A percentile compares a stretch with the other conserved stretches of the same genome.
Evolutionary conservation across 1,284 basidiomycete species (phyloP).

Genomic region (Takashimella koratensis): DNA sequence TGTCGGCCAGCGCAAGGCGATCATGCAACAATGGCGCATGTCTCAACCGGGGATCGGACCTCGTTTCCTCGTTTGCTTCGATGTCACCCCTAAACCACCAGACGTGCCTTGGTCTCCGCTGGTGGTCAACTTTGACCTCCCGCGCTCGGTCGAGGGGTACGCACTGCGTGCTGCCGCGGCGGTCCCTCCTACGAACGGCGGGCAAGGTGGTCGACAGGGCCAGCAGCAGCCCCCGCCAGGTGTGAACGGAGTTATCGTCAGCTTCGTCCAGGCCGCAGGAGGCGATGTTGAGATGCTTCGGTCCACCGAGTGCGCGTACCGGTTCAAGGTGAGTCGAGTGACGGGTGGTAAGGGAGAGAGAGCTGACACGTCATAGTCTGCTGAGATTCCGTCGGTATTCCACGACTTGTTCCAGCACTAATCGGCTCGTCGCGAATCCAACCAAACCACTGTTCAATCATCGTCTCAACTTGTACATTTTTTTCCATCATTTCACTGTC

Average conservation of each 20-base stretch:
- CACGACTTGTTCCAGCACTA: conserved; percentile 45
- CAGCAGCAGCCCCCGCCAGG: conserved; percentile 59
- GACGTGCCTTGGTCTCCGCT: conserved; percentile 86
- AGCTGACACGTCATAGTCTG: conserved; percentile 24
- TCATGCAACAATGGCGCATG: conserved; percentile 56
- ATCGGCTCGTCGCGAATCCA: too few relatives aligned
- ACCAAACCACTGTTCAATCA: too few relatives aligned
- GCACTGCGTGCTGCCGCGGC: conserved; percentile 59
- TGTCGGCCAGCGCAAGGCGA: conserved; percentile 60
- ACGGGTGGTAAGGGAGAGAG: background rate
- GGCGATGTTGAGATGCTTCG: conserved; percentile 97
- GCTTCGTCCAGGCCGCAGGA: conserved; percentile 93
- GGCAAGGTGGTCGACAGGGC: background rate
- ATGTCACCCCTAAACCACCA: conserved; percentile 80
- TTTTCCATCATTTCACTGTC: too few relatives aligned
- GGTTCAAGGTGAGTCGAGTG: conserved; percentile 56
- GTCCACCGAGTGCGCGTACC: conserved; percentile 95
- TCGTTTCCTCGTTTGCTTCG: conserved; percentile 78
- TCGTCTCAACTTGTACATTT: too few relatives aligned
- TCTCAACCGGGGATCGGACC: conserved; percentile 38
- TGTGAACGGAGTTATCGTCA: conserved; percentile 65
- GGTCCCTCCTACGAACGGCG: conserved; percentile 25
- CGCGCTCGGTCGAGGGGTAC: conserved; percentile 93
- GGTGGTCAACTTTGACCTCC: conserved; percentile 91
- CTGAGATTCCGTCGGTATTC: conserved; percentile 45